Conservation (phyloP, 257 asterid genomes). For the Cynanchum wilfordii region DNA sequence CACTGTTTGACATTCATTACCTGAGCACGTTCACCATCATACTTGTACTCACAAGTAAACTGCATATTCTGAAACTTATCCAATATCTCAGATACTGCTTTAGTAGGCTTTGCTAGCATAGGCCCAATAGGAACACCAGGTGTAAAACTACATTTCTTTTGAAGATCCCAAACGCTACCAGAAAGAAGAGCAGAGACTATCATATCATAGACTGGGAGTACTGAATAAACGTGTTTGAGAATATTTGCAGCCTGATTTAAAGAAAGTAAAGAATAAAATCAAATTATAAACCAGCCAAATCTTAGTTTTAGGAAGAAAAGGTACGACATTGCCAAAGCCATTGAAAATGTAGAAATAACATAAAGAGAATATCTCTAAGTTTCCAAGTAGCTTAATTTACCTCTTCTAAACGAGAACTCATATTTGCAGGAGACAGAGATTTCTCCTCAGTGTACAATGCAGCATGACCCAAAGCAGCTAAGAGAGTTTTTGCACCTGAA, state of each 20-base stretch:
- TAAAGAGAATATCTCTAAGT: not conserved
- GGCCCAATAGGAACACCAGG: slow-evolving; percentile 97
- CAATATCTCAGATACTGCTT: slow-evolving; percentile 90
- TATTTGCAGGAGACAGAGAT: slow-evolving; percentile 49
- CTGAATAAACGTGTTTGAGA: slow-evolving; percentile 86
- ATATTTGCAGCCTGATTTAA: slow-evolving; percentile 76
- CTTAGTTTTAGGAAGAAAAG: too few species aligned
- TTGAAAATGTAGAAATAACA: not conserved
- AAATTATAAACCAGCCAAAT: too few species aligned
- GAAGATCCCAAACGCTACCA: slow-evolving; percentile 90
- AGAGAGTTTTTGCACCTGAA: slow-evolving; percentile 85
- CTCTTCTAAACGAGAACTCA: slow-evolving; percentile 69
- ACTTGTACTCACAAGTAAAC: slow-evolving; percentile 95
- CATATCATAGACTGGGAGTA: slow-evolving; percentile 80
- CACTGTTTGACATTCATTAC: slow-evolving; percentile 29
- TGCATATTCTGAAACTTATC: slow-evolving; percentile 88
- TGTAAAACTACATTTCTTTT: slow-evolving; percentile 67
- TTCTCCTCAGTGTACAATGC: slow-evolving; percentile 62
- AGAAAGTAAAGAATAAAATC: slow-evolving; percentile 16
- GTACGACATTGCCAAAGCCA: too few species aligned
- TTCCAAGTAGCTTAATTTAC: slow-evolving; percentile 27
- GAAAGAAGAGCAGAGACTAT: slow-evolving; percentile 81
- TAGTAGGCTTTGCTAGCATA: slow-evolving; percentile 97
- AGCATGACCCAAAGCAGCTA: slow-evolving; percentile 85
- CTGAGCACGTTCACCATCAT: slow-evolving; percentile 99